phyloP scores from a whole-genome alignment of 805 yeast genomes.

The Ogataea minuta region DNA sequence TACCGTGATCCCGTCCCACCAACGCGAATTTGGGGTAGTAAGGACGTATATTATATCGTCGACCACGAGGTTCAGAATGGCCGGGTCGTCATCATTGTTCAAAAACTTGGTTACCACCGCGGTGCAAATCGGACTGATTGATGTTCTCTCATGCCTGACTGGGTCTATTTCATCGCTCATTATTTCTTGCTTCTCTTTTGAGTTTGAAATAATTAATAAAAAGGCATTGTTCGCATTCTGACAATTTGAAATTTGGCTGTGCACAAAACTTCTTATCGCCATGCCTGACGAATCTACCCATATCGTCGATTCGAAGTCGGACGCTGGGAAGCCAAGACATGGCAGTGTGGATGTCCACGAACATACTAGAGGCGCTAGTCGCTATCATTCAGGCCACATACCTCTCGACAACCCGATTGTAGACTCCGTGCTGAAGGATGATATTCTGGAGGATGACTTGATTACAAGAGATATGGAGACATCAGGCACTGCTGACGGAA shows the following conservation, averaged over 20 bases:
- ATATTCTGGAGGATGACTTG: slow-evolving; percentile 11
- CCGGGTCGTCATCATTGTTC: slow-evolving; percentile 46
- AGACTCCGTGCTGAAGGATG: slow-evolving; percentile 5
- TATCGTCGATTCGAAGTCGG: too few relatives aligned
- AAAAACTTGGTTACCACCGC: slow-evolving; percentile 59
- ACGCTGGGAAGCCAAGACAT: too few relatives aligned
- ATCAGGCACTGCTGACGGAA: slow-evolving; percentile 1
- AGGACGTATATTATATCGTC: slow-evolving; percentile 74
- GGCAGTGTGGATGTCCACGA: too few relatives aligned
- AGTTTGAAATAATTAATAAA: not conserved
- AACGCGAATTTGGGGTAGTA: slow-evolving; percentile 60
- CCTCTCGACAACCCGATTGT: slow-evolving; percentile 4
- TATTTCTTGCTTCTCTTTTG: not conserved
- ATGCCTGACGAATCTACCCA: not conserved
- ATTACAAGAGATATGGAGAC: not conserved
- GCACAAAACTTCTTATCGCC: not conserved
- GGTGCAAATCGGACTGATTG: slow-evolving; percentile 46
- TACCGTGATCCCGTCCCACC: slow-evolving; percentile 82
- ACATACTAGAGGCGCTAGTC: not conserved
- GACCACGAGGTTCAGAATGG: slow-evolving; percentile 49
- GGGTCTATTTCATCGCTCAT: slow-evolving; percentile 6
- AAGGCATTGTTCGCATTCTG: too few relatives aligned
- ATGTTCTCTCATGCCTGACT: not conserved
- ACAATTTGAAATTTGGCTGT: not conserved
- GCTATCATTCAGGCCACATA: not conserved